Evolutionary conservation across 805 yeast species (phyloP).

Genomic region (Pichia scutulata): DNA sequence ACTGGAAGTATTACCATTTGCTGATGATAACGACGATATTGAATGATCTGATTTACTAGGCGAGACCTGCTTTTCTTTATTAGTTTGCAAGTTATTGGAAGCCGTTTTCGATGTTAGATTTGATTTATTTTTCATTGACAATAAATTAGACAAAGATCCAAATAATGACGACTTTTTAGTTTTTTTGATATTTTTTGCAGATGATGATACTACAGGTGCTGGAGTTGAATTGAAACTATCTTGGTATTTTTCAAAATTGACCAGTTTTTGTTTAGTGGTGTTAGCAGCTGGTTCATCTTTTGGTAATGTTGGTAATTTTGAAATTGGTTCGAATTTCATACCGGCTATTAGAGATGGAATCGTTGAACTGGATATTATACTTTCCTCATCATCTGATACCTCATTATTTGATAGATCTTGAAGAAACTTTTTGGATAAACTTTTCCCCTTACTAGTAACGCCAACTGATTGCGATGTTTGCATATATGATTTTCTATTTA

Average conservation of each 20-base stretch:
- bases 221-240: not conserved
- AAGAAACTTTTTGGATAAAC: constrained; percentile 4
- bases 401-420: constrained; percentile 3
- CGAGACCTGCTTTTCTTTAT: not conserved
- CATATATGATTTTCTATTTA: not conserved
- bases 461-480: not conserved
- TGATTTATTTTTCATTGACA: constrained; percentile 2
- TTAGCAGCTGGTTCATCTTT: not conserved
- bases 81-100: not conserved
- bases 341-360: not conserved
- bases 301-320: not conserved
- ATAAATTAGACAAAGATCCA: constrained; percentile 5
- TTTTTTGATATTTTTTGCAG: constrained; percentile 1
- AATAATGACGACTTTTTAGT: constrained; percentile 23
- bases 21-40: not conserved
- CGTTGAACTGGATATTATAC: not conserved
- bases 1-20: not conserved
- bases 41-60: constrained; percentile 4
- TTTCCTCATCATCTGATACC: constrained; percentile 8
- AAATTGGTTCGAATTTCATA: not conserved
- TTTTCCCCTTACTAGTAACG: not conserved
- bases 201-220: too few species aligned
- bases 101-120: not conserved
- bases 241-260: constrained; percentile 5
- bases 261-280: not conserved